phyloP scores from a whole-genome alignment of 352 stramenopile genomes.

The Phytophthora foliorum region DNA sequence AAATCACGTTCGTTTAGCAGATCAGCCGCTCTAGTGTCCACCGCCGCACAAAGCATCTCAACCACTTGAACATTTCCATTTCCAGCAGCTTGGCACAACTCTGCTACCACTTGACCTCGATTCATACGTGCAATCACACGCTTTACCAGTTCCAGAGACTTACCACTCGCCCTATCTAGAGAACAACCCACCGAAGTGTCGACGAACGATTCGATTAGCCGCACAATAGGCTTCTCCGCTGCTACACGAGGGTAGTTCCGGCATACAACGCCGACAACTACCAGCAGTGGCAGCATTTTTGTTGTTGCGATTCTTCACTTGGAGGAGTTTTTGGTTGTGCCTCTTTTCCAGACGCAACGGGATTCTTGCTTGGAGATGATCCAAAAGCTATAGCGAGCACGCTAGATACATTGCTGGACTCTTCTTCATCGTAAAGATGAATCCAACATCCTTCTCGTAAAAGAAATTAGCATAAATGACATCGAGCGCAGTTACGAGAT shows the following conservation, averaged over 20 bases:
- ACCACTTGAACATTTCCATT: neutral
- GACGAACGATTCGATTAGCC: constrained; percentile 3
- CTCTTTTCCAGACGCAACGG: neutral
- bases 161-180: neutral
- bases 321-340: neutral
- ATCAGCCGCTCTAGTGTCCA: neutral
- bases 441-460: neutral
- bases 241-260: neutral
- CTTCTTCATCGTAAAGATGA: neutral
- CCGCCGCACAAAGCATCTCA: neutral
- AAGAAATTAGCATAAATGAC: neutral
- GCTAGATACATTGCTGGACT: neutral
- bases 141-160: neutral
- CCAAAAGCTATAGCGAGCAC: neutral
- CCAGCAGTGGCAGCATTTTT: neutral
- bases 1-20: constrained; percentile 1
- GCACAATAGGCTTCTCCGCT: neutral
- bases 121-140: neutral
- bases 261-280: neutral
- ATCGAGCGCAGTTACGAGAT: neutral
- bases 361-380: neutral
- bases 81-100: neutral
- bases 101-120: neutral
- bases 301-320: neutral
- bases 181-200: neutral